Percentiles rank a stretch among this genome's conserved stretches.
Conservation (phyloP, 139 green algal species). For the Dunaliella primolecta region DNA sequence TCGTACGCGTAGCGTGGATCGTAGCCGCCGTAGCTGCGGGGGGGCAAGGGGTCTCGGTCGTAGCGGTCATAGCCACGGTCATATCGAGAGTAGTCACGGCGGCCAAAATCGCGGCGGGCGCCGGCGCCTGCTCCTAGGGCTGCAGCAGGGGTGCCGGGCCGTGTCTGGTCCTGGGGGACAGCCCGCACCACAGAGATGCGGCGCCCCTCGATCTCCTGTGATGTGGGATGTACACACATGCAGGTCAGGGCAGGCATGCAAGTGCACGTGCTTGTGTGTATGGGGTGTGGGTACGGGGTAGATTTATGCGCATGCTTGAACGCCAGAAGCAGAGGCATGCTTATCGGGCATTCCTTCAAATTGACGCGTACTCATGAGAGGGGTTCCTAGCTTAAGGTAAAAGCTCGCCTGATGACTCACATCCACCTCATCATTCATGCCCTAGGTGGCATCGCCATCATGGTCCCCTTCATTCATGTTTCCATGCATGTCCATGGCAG, state of each 20-base stretch:
- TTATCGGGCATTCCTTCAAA: not conserved
- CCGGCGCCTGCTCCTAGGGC: slow-evolving; percentile 40
- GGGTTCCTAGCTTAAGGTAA: not conserved
- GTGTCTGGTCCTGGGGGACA: slow-evolving; percentile 67
- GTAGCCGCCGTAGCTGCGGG: slow-evolving; percentile 4
- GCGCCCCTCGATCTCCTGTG: slow-evolving; percentile 65
- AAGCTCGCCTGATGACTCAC: too few relatives aligned
- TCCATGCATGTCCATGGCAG: too few relatives aligned
- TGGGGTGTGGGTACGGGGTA: not conserved
- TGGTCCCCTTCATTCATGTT: too few relatives aligned
- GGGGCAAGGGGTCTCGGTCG: not conserved
- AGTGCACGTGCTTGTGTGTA: not conserved
- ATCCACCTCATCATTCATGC: too few relatives aligned
- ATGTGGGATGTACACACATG: not conserved
- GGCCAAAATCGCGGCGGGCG: not conserved
- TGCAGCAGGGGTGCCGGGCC: slow-evolving; percentile 63
- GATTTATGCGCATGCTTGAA: not conserved
- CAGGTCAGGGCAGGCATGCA: not conserved
- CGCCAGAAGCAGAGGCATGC: not conserved
- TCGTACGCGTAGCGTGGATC: slow-evolving; percentile 8
- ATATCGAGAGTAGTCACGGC: not conserved
- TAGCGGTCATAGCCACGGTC: slow-evolving; percentile 7
- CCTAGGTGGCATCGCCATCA: too few relatives aligned
- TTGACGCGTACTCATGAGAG: not conserved
- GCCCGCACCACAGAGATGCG: slow-evolving; percentile 69